Evolutionary conservation across 805 yeast species (phyloP).

Genomic region (Saccharomyces mikatae): DNA sequence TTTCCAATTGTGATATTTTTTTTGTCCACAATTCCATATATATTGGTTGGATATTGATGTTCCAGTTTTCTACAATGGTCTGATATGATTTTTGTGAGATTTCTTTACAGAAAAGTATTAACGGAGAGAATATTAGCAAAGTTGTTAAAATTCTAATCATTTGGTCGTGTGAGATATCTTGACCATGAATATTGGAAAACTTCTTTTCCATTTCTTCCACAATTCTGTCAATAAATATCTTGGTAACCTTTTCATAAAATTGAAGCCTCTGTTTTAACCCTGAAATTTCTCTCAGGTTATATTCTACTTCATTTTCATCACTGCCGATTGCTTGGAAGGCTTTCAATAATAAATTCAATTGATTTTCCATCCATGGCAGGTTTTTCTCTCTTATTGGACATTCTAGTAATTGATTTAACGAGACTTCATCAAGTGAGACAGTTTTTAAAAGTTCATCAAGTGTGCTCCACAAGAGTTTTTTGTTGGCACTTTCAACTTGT

Average conservation of each 20-base stretch:
- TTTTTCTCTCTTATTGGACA: constrained; percentile 43
- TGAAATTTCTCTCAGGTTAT: constrained; percentile 53
- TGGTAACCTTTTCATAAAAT: constrained; percentile 49
- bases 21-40: constrained; percentile 28
- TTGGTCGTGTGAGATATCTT: constrained; percentile 25
- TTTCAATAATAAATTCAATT: constrained; percentile 47
- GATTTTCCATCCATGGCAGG: constrained; percentile 44
- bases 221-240: constrained; percentile 42
- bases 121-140: constrained; percentile 40
- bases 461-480: constrained; percentile 64
- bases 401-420: constrained; percentile 39
- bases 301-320: constrained; percentile 34
- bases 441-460: constrained; percentile 60
- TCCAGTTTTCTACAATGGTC: constrained; percentile 37
- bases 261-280: constrained; percentile 62
- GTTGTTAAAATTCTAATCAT: constrained; percentile 30
- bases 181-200: constrained; percentile 34
- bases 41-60: constrained; percentile 25
- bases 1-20: constrained; percentile 4
- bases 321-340: constrained; percentile 62
- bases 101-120: constrained; percentile 52
- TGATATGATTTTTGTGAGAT: constrained; percentile 42
- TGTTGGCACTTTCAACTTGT: constrained; percentile 76
- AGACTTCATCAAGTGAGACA: constrained; percentile 55
- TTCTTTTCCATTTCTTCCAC: constrained; percentile 36